Evolutionary conservation across 257 asterid genomes (phyloP).

Genomic region (Marsdenia floribunda): DNA sequence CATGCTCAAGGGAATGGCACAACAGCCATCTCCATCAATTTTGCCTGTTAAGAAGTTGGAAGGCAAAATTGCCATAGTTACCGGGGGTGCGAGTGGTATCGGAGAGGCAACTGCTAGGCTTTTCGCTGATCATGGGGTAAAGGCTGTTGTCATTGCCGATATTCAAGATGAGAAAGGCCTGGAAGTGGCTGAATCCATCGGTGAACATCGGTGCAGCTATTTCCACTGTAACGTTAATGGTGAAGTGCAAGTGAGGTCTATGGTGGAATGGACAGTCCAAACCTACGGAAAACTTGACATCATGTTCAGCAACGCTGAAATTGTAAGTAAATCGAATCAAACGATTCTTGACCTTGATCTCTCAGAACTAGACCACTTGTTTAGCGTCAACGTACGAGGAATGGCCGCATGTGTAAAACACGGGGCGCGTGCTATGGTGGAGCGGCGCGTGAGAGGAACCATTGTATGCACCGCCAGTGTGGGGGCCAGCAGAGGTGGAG

Average conservation of each 20-base stretch:
- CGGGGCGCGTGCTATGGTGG: conserved; percentile 24
- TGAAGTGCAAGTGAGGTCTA: conserved; percentile 23
- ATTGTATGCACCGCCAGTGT: conserved; percentile 23
- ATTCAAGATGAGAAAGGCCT: conserved; percentile 26
- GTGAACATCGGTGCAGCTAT: conserved; percentile 8
- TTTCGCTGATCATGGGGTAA: conserved; percentile 21
- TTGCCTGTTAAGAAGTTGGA: conserved; percentile 7
- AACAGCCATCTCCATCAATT: neutral
- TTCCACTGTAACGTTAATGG: conserved; percentile 19
- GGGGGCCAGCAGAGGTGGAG: conserved; percentile 7
- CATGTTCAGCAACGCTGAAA: conserved; percentile 31
- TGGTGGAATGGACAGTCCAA: conserved; percentile 16
- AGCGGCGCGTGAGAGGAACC: conserved; percentile 11
- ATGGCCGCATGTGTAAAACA: conserved; percentile 20
- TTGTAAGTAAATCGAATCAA: neutral
- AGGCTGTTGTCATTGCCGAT: conserved; percentile 22
- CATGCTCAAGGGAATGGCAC: neutral
- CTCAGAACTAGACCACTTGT: neutral
- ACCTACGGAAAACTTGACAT: conserved; percentile 21
- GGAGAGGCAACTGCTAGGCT: conserved; percentile 25
- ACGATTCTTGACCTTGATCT: conserved; percentile 10
- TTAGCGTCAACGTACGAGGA: conserved; percentile 11
- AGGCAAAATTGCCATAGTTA: conserved; percentile 28
- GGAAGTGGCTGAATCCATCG: conserved; percentile 20
- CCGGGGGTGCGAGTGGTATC: conserved; percentile 34